Base-by-base conservation (phyloP, 495 filamentous ascomycete genomes). In the Aspergillus asperescens region DNA sequence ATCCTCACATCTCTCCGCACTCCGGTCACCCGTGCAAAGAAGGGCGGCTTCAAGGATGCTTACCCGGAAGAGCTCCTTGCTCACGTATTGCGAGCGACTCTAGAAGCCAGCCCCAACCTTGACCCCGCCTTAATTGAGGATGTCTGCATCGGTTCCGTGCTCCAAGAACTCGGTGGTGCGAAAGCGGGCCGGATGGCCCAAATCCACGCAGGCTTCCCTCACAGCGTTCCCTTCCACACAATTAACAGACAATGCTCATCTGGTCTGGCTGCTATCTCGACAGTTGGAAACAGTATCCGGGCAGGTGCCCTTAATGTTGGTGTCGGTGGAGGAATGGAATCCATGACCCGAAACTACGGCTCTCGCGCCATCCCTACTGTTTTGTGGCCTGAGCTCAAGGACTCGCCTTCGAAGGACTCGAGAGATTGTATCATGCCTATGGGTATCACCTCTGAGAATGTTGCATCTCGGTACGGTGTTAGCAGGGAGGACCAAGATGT, bases 181-280 rank as follows among this genome's bases (percentile, higher is more conserved):
- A 96, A 96, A 75, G 89, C 89, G 10, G 89, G 87, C 28, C 86
- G 91, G 56, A 95, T 94, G 90, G 88, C 89, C 35, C 78, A 89
- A 59, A 85, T 88, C 65, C 86, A 91, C 69, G 81, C 82, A 52
- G 88, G 89, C 28, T 88, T 86, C 65, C 81, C 89, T n/a, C 68
- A 77, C 54, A 76, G 75, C 4, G 90, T 88, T 0, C 77, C 82
- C 24, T 86, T 95, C 55, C 83, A 86, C 72, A 95, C 91, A 1
- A 80, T 89, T 60, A 96, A 96, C 70, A 77, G 91, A 22, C 89
- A 91, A 28, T 96, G 91, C 67, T 79, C 84, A 9, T 89, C 84
- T 5, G 84, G 85, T 8, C 76, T 95, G 31, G 82, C 86, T 56
- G 80, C 83, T 31, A 86, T 96, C 54, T 85, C 87, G 4, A 69